Evolutionary conservation across 106 monocot species (phyloP), one percentile per base, ranked within the genome.

Genomic region (Dendrobium huoshanense): DNA sequence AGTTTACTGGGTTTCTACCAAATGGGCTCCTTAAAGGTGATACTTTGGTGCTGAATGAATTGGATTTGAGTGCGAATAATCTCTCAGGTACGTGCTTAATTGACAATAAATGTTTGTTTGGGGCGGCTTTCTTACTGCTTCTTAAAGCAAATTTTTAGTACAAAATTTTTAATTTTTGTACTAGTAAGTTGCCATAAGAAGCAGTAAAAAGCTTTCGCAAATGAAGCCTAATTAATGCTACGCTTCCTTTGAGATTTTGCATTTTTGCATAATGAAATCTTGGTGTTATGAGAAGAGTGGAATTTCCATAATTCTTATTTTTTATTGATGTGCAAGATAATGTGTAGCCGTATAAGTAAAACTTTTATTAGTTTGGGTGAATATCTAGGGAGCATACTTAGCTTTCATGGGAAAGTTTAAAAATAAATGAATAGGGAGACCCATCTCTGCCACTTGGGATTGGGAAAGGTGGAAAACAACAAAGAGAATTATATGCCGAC

Each of bases 31-130:
- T 98, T 44, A 92, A 93, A 79, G 98, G 88, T 24, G 92, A 95
- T 85, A 82, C 94, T 81, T 80, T 98, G 79, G 98, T 95, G 9
- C 77, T 98, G 9, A 89, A 82, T 64, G 92, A 98, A 80, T 82
- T 98, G 80, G 98, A 98, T 85, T 87, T 98, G 87, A 93, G 98
- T 78, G 84, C 91, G 41, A 98, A 98, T 77, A 93, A 95, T 78
- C 89, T 98, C 73, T 88, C 98, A 85, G 98, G 98, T 98, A 89
- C 67, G 25, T 15, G 49, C 8, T 76, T 51, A 48, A 19, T 76
- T 15, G 11, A 43, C 41, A 74, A 6, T 7, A 16, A 31, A 31
- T 0, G 31, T 31, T 31, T 31, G 31, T 31, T 31, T 31, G 31
- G 31, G 31, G 31, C 31, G 31, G 31, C 31, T 31, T 31, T 31